These are phyloP conservation scores for Nephelium lappaceum DNA, from an alignment of 345 rosid genomes.

Conservation along the genomic window DNA sequence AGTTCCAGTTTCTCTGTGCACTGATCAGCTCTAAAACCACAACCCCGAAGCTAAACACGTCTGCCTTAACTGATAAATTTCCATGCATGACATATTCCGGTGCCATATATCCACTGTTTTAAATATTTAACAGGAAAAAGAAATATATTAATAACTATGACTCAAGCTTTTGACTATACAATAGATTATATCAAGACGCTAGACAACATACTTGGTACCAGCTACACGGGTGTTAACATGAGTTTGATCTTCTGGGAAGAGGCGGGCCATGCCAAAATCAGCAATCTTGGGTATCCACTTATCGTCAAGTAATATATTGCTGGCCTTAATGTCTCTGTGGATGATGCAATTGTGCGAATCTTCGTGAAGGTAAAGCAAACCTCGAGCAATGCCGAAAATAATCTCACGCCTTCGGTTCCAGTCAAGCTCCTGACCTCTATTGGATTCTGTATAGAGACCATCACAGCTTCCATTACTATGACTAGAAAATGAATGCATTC, in stretches of 20 bases:
- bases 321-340: constrained; percentile 96
- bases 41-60: constrained; percentile 97
- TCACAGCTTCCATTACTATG: constrained; percentile 18
- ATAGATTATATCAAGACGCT: background rate
- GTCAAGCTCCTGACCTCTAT: constrained; percentile 53
- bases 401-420: constrained; percentile 85
- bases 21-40: constrained; percentile 83
- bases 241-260: constrained; percentile 85
- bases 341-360: constrained; percentile 80
- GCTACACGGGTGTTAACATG: constrained; percentile 92
- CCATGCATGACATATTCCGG: constrained; percentile 95
- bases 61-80: constrained; percentile 76
- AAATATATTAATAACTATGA: background rate
- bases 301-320: constrained; percentile 88
- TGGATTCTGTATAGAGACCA: constrained; percentile 47
- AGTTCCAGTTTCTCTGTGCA: constrained; percentile 73
- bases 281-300: constrained; percentile 98
- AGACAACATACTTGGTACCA: constrained; percentile 83
- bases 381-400: constrained; percentile 78
- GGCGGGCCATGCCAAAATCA: constrained; percentile 99
- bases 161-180: constrained; percentile 3
- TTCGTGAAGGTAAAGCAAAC: constrained; percentile 93
- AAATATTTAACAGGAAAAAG: constrained; percentile 21
- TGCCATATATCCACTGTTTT: constrained; percentile 91
- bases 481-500: background rate